phyloP scores from a whole-genome alignment of 352 stramenopile genomes.

The Globisporangium polare region DNA sequence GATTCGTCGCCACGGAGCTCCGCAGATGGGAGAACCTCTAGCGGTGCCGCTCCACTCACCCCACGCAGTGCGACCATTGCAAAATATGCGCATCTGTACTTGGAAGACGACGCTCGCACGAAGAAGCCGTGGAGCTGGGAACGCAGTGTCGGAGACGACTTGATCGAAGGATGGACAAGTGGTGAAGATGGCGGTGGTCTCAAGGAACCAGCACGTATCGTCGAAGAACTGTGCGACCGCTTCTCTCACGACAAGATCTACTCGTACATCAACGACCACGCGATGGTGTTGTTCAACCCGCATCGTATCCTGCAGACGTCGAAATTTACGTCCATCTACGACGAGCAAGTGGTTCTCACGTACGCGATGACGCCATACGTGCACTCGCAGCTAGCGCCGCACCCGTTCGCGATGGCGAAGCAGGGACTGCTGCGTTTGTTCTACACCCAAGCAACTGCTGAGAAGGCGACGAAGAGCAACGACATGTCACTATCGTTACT shows the following conservation, averaged over 20 bases:
- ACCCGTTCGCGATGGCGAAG: conserved; percentile 76
- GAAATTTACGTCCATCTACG: conserved; percentile 80
- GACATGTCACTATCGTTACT: not conserved
- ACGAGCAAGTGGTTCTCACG: conserved; percentile 67
- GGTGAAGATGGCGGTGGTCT: not conserved
- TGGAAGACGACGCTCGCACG: conserved; percentile 51
- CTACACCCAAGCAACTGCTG: conserved; percentile 15
- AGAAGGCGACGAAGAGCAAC: not conserved
- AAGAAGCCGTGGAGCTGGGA: conserved; percentile 60
- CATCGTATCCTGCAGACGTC: conserved; percentile 67
- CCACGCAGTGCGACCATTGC: conserved; percentile 63
- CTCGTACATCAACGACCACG: conserved; percentile 55
- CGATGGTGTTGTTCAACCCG: conserved; percentile 69
- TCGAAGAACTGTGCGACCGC: conserved; percentile 23
- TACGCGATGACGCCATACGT: conserved; percentile 50
- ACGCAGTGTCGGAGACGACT: conserved; percentile 35
- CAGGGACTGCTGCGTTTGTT: conserved; percentile 48
- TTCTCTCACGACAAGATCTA: conserved; percentile 57
- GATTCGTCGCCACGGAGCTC: not conserved
- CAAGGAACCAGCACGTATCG: conserved; percentile 1
- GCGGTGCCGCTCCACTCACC: conserved; percentile 26
- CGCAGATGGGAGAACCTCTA: not conserved
- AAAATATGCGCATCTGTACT: conserved; percentile 78
- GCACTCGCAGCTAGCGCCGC: conserved; percentile 36
- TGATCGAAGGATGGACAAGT: conserved; percentile 18